Base-by-base conservation (phyloP, 2,329 filamentous ascomycete species). In the Cladosporium phlei region DNA sequence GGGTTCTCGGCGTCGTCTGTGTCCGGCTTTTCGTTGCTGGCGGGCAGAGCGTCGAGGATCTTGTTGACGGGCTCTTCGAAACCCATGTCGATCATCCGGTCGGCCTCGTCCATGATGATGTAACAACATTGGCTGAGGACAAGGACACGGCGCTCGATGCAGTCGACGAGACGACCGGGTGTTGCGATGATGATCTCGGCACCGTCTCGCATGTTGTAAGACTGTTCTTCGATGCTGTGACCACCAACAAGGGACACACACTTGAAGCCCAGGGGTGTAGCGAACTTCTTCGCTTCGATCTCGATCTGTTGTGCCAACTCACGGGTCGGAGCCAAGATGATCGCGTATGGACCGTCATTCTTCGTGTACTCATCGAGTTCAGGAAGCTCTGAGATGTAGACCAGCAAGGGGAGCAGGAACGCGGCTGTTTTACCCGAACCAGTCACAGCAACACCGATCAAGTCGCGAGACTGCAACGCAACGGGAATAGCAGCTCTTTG, bases 171-270 rank as follows among this genome's bases (percentile, higher is more conserved):
- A 77, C 93, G 90, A 70, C 93, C 93, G 0, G 93, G 93, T 0
- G 93, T 98, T n/a, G 93, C 93, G 55, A 98, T 95, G 60, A 98
- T 87, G 56, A 98, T 97, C 66, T 98, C 91, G 1, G 91, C 91
- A 46, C 93, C 93, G 58, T 96, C 88, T 25, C 90, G 82, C 52
- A 97, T 76, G 49, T 86, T 88, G 69, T 86, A 95, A 3, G 86
- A 85, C 66, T 98, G 93, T 65, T 96, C 90, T 66, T 97, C 93
- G 34, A 97, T 78, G 0, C 86, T 86, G 70, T 97, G 93, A 52
- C 93, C 93, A 77, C 93, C 93, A n/a, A 98, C 90, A 47, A 98
- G 90, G 71, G 88, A 95, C 48, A 97, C 93, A 51, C 91, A 91
- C 45, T 83, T 94, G 72, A 95, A 98, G 3, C 90, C 91, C 1